phyloP scores from a whole-genome alignment of 2,329 filamentous ascomycete genomes.

The Trichoderma asperellum region DNA sequence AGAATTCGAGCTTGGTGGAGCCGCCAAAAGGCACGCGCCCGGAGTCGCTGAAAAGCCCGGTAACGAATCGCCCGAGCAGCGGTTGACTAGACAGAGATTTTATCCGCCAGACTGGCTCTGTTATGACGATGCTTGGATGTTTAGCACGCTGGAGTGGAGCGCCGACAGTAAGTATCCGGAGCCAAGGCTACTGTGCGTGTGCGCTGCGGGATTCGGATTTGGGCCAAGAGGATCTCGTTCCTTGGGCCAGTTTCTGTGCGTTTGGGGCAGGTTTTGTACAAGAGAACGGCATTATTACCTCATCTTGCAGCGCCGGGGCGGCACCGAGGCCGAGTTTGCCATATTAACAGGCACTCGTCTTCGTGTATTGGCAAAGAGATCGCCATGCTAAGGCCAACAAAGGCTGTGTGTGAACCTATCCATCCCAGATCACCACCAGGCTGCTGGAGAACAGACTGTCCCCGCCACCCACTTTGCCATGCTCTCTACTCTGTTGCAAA shows the following conservation, averaged over 20 bases:
- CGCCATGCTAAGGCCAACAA: background rate
- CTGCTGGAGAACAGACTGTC: background rate
- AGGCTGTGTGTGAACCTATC: background rate
- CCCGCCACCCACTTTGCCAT: constrained; percentile 10
- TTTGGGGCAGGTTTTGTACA: background rate
- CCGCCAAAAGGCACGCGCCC: constrained; percentile 8
- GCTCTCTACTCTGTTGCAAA: constrained; percentile 5
- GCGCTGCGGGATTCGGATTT: constrained; percentile 9
- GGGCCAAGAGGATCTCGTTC: background rate
- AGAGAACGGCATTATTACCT: constrained; percentile 11
- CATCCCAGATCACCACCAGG: background rate
- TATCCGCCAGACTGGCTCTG: constrained; percentile 2
- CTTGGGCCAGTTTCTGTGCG: background rate
- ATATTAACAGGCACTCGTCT: background rate
- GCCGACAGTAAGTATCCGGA: background rate
- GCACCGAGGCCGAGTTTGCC: background rate
- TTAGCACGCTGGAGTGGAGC: background rate
- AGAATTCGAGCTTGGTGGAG: background rate
- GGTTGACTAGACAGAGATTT: background rate
- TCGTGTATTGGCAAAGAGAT: background rate
- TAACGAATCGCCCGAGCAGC: constrained; percentile 1
- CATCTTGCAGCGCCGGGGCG: constrained; percentile 10
- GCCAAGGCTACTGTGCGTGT: background rate
- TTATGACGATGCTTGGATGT: constrained; percentile 17
- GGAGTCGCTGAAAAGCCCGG: constrained; percentile 8